A percentile compares a stretch with the other conserved stretches of the same genome.
Conservation (phyloP, 495 filamentous ascomycete species). For the Cercophora newfieldiana region DNA sequence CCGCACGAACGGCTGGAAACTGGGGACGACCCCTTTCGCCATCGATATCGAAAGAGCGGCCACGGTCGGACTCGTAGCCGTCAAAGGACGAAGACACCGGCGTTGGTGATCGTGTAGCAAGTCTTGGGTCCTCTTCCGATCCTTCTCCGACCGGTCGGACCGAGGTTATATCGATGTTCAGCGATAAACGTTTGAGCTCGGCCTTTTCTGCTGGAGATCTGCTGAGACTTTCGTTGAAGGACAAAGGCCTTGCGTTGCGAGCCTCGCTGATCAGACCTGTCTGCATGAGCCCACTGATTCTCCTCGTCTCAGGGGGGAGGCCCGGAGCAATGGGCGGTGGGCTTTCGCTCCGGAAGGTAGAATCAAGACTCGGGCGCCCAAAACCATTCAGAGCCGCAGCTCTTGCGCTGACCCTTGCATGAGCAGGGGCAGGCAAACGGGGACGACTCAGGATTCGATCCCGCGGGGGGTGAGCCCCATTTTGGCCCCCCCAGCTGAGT, state of each 20-base stretch:
- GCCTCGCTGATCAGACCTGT: slow-evolving; percentile 48
- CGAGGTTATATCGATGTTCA: slow-evolving; percentile 23
- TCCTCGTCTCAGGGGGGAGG: slow-evolving; percentile 45
- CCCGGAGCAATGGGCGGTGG: slow-evolving; percentile 39
- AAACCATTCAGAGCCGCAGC: slow-evolving; percentile 10
- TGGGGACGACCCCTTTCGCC: slow-evolving; percentile 12
- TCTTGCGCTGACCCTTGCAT: slow-evolving; percentile 51
- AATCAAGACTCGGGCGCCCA: background rate
- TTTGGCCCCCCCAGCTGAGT: slow-evolving; percentile 33
- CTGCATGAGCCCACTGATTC: slow-evolving; percentile 44
- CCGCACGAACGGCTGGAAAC: slow-evolving; percentile 31
- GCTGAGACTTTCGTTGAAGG: slow-evolving; percentile 19
- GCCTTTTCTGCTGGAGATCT: slow-evolving; percentile 11
- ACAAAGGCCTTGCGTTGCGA: slow-evolving; percentile 40
- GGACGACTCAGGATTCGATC: slow-evolving; percentile 63
- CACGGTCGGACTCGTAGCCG: slow-evolving; percentile 21
- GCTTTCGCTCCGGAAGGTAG: slow-evolving; percentile 33
- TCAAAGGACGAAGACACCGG: slow-evolving; percentile 14
- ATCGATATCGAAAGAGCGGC: slow-evolving; percentile 18
- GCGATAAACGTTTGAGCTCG: slow-evolving; percentile 22
- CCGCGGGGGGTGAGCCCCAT: slow-evolving; percentile 32
- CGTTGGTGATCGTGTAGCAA: slow-evolving; percentile 4
- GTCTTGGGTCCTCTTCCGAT: slow-evolving; percentile 13
- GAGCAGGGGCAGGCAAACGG: slow-evolving; percentile 72
- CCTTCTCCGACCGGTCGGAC: slow-evolving; percentile 14